Evolutionary conservation across 768 basidiomycete genomes (phyloP), one percentile per base, ranked within the genome.

Genomic region (Pisolithus microcarpus): DNA sequence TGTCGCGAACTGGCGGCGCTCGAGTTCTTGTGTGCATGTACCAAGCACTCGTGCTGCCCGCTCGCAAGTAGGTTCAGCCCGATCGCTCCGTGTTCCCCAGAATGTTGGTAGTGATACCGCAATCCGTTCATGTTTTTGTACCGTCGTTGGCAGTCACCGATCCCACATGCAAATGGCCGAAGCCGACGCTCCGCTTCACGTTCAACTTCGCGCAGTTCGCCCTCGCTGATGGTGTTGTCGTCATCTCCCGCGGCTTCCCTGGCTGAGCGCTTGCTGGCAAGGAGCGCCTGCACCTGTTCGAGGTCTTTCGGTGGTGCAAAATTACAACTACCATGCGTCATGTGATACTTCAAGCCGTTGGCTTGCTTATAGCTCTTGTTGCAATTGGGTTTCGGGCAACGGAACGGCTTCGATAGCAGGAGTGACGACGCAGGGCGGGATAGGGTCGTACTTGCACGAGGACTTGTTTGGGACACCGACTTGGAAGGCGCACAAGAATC

Each of bases 51-150:
- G 60, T 82, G 87, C 57, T 82, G 73, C 3, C 88, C 87, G 48
- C 79, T 80, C 4, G 90, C 89, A 40, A 97, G 77, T 59, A 96
- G 71, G 40, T 84, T 81, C 0, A 97, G 74, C 5, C 96, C 96
- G 38, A 91, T 76, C 6, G 87, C 85, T 3, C 95, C 95, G 67
- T 98, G 96, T 39, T 93, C 91, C 11, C 94, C 95, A 19, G 87
- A 87, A 69, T 98, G 95, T 67, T 93, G 88, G 65, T 97, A 98
- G 69, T 98, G 95, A 56, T 98, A 98, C 61, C 89, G 71, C 55
- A 97, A 72, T 0, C 95, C 95, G 67, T 97, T 97, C 93, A 97
- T 95, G 65, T 99, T 97, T 79, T 97, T 93, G 73, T 97, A 98
- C 62, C 94, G 69, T 62, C 94, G 79, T 65, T 79, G 76, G 60